These are phyloP conservation scores for Fusarium pseudocircinatum DNA, from an alignment of 2,329 filamentous ascomycete genomes.

Conservation along the genomic window DNA sequence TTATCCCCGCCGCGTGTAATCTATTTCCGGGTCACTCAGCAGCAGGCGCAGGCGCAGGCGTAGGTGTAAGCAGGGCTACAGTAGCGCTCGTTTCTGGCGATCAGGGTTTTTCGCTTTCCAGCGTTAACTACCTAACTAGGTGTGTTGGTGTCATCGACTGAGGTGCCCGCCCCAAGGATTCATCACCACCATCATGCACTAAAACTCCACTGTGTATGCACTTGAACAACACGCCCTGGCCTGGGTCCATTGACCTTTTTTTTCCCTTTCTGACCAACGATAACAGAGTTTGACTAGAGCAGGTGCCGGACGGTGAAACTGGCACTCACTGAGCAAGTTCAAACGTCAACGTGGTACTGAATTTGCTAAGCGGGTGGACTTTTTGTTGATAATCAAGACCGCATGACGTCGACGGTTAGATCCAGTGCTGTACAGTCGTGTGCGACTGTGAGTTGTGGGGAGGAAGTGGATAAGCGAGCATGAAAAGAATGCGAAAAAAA, in stretches of 20 bases:
- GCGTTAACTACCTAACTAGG: background rate
- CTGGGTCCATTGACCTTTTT: background rate
- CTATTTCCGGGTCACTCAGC: conserved; percentile 30
- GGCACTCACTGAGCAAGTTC: background rate
- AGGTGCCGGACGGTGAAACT: conserved; percentile 19
- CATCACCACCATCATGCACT: conserved; percentile 10
- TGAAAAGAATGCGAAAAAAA: conserved; percentile 14
- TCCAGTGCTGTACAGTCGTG: background rate
- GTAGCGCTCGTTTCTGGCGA: conserved; percentile 28
- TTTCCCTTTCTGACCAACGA: background rate
- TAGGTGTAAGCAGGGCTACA: background rate
- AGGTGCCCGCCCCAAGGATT: background rate
- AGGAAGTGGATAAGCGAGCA: conserved; percentile 1
- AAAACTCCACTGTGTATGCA: background rate
- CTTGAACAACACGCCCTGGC: conserved; percentile 10
- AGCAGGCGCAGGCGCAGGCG: background rate
- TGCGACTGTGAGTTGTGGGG: conserved; percentile 4
- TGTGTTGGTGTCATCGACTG: conserved; percentile 26
- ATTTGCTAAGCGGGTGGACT: background rate
- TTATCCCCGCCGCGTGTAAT: conserved; percentile 27
- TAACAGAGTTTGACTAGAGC: conserved; percentile 18
- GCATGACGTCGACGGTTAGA: conserved; percentile 36
- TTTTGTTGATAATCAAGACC: conserved; percentile 9
- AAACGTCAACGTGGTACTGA: background rate
- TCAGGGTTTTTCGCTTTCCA: conserved; percentile 28